Base-by-base conservation (phyloP, 2,329 filamentous ascomycete species). In the Alternaria viburni region DNA sequence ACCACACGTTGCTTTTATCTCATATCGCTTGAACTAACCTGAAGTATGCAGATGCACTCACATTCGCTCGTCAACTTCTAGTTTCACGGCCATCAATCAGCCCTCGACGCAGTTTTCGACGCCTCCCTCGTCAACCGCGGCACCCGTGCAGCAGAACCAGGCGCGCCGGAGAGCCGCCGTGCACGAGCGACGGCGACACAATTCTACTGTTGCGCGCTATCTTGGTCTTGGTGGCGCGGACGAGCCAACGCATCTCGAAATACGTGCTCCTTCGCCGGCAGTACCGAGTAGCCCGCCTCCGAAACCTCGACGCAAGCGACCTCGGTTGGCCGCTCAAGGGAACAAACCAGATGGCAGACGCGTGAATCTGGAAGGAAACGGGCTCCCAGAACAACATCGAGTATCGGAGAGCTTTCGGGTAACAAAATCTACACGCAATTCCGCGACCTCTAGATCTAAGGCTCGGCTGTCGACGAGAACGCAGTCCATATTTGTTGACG, bases 81-180 rank as follows among this genome's bases (percentile, higher is more conserved):
- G 69, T 26, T 76, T 76, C 36, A 77, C 70, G 13, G 70, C 75
- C 5, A 73, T 77, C 51, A 77, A 77, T 25, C 64, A 64, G 7
- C 59, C 25, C 15, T 54, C 55, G 17, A 17, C 49, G 13, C 68
- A 68, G 28, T 57, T 63, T 19, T 57, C 61, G 28, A 62, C 66
- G 17, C 65, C 61, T 21, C 64, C 65, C 15, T 61, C 65, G 9
- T 62, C 68, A 45, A 32, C 52, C 47, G 10, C 59, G 8, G 28
- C 28, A 43, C 57, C 52, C 11, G 25, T 25, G 4, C 55, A 62
- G 57, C 61, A 55, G 12, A 60, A 49, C 25, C 59, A 66, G 23
- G 25, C 47, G 4, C 62, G 54, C 47, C 59, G 50, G 47, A 61
- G 54, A 49, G 43, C 51, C 13, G 51, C 46, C 36, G 7, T 36